Evolutionary conservation across 2,329 filamentous ascomycete genomes (phyloP).

Genomic region (Xylaria arbuscula): DNA sequence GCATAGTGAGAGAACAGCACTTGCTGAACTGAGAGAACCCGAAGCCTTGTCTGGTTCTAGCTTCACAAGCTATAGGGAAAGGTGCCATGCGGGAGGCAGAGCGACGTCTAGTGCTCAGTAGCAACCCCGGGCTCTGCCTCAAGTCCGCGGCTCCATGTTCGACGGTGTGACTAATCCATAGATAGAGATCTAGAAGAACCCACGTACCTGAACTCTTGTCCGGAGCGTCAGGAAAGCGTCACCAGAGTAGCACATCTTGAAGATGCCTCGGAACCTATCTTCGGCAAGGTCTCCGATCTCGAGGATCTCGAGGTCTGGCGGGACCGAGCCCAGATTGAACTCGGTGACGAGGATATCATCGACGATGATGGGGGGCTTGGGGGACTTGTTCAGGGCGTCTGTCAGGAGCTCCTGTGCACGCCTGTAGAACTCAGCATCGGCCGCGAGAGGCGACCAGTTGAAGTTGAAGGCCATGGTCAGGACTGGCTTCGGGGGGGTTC

Average conservation of each 20-base stretch:
- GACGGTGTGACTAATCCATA: conserved; percentile 13
- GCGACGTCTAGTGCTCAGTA: neutral
- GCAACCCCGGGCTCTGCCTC: neutral
- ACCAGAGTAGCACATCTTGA: conserved; percentile 98
- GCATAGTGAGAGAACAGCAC: conserved; percentile 35
- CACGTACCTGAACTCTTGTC: conserved; percentile 87
- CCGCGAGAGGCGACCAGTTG: conserved; percentile 99
- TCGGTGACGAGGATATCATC: conserved; percentile 99
- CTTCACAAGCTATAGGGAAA: neutral
- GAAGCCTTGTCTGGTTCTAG: neutral
- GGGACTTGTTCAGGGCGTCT: conserved; percentile 94
- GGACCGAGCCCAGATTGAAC: conserved; percentile 93
- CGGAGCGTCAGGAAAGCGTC: conserved; percentile 96
- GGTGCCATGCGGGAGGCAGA: neutral
- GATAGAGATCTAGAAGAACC: conserved; percentile 24
- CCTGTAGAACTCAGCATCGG: conserved; percentile 90
- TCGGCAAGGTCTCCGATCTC: conserved; percentile 98
- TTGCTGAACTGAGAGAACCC: conserved; percentile 38
- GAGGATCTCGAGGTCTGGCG: conserved; percentile 94
- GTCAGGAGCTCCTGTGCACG: conserved; percentile 95
- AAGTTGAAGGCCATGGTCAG: conserved; percentile 98
- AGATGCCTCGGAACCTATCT: conserved; percentile 96
- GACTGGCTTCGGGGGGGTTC: conserved; percentile 50
- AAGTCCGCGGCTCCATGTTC: conserved; percentile 1
- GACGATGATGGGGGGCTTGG: conserved; percentile 98